Evolutionary conservation across 352 stramenopile genomes (phyloP).

Genomic region (Phytopythium boreale): DNA sequence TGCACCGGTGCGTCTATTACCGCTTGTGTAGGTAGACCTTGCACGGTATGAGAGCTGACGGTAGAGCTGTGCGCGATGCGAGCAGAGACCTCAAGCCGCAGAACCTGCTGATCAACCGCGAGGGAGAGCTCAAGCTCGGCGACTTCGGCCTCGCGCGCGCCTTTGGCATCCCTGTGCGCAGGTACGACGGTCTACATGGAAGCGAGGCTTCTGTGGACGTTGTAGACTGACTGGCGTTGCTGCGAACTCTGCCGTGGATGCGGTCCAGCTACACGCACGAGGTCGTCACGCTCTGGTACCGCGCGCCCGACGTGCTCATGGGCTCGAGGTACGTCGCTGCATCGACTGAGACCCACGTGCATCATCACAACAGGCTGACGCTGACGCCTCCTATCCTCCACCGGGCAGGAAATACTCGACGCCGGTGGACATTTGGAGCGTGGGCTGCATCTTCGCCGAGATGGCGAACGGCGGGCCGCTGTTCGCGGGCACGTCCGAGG

Average conservation of each 20-base stretch:
- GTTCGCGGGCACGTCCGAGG: constrained; percentile 96
- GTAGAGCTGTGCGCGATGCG: background rate
- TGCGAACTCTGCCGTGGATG: background rate
- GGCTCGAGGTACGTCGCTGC: constrained; percentile 67
- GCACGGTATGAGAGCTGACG: background rate
- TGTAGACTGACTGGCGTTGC: background rate
- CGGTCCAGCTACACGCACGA: constrained; percentile 95
- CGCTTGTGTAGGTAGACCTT: background rate
- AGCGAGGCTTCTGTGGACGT: background rate
- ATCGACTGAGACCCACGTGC: background rate
- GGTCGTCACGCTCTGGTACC: constrained; percentile 99
- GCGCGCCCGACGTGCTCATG: constrained; percentile 98
- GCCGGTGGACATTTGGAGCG: constrained; percentile 99
- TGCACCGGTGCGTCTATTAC: constrained; percentile 74
- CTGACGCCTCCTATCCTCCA: background rate
- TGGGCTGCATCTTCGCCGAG: constrained; percentile 98
- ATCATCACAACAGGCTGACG: constrained; percentile 6
- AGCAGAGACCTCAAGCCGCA: constrained; percentile 98
- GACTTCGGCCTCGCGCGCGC: constrained; percentile 99
- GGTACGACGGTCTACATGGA: constrained; percentile 22
- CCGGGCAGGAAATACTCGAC: constrained; percentile 96
- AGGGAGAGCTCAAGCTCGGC: constrained; percentile 98
- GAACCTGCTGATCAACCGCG: constrained; percentile 97
- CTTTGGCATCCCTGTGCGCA: constrained; percentile 99
- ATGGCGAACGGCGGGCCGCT: constrained; percentile 93